phyloP scores from a whole-genome alignment of 2,329 filamentous ascomycete genomes.

The Albifimbria verrucaria region DNA sequence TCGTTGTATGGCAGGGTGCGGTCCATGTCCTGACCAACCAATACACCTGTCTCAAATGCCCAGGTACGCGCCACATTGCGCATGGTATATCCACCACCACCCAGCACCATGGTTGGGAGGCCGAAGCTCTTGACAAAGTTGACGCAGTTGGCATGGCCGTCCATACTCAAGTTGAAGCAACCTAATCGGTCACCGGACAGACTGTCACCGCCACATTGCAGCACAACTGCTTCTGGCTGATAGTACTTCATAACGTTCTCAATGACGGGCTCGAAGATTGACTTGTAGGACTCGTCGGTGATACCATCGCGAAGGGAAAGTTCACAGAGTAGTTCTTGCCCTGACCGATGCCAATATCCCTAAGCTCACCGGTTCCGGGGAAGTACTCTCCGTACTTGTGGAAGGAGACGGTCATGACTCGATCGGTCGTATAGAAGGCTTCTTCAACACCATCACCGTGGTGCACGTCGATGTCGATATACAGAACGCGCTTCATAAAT shows the following conservation, averaged over 20 bases:
- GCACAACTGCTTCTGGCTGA: conserved; percentile 84
- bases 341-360: conserved; percentile 81
- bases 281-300: conserved; percentile 83
- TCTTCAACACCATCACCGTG: conserved; percentile 92
- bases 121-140: conserved; percentile 84
- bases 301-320: conserved; percentile 91
- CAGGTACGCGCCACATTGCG: conserved; percentile 95
- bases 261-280: conserved; percentile 89
- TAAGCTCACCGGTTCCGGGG: conserved; percentile 82
- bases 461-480: conserved; percentile 95
- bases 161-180: conserved; percentile 97
- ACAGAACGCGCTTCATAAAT: conserved; percentile 90
- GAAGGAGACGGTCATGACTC: conserved; percentile 89
- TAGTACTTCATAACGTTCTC: conserved; percentile 83
- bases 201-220: conserved; percentile 95
- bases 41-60: conserved; percentile 91
- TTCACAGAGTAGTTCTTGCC: conserved; percentile 91
- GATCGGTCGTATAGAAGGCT: conserved; percentile 88
- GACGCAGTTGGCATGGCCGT: conserved; percentile 91
- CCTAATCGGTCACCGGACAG: conserved; percentile 91
- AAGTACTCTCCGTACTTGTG: conserved; percentile 98
- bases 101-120: conserved; percentile 85
- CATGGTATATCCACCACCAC: conserved; percentile 95
- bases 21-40: conserved; percentile 79
- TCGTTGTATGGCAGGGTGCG: conserved; percentile 91